These are phyloP conservation scores for Mucor sp. DNA, from an alignment of 371 early-diverging fungal genomes.

Conservation along the genomic window DNA sequence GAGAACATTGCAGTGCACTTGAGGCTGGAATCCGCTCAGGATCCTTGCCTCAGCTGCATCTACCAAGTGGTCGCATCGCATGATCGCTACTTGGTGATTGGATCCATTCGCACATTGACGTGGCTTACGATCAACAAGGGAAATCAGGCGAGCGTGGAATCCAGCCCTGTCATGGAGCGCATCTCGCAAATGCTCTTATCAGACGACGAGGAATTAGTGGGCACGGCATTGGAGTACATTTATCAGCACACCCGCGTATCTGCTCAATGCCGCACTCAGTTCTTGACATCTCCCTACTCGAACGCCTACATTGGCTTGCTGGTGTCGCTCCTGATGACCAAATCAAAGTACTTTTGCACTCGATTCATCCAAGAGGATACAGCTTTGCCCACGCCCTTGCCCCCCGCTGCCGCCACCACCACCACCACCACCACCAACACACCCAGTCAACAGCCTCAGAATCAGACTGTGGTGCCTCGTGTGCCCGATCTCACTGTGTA, in stretches of 20 bases:
- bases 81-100: conserved; percentile 67
- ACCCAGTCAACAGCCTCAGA: neutral
- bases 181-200: conserved; percentile 56
- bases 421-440: neutral
- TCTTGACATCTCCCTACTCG: conserved; percentile 39
- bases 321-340: conserved; percentile 47
- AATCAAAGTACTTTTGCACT: conserved; percentile 40
- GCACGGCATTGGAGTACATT: conserved; percentile 67
- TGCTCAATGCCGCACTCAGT: conserved; percentile 43
- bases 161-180: conserved; percentile 12
- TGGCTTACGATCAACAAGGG: conserved; percentile 43
- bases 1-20: conserved; percentile 64
- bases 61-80: conserved; percentile 48
- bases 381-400: neutral
- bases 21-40: conserved; percentile 35
- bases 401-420: neutral
- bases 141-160: conserved; percentile 4
- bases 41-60: conserved; percentile 37
- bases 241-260: conserved; percentile 68
- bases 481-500: conserved; percentile 44
- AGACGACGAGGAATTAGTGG: conserved; percentile 74
- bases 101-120: conserved; percentile 63
- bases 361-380: conserved; percentile 31
- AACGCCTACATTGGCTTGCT: conserved; percentile 53
- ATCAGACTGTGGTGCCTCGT: conserved; percentile 8